These are phyloP conservation scores for Aspergillus funiculosus DNA, from an alignment of 495 filamentous ascomycete genomes.

Conservation along the genomic window DNA sequence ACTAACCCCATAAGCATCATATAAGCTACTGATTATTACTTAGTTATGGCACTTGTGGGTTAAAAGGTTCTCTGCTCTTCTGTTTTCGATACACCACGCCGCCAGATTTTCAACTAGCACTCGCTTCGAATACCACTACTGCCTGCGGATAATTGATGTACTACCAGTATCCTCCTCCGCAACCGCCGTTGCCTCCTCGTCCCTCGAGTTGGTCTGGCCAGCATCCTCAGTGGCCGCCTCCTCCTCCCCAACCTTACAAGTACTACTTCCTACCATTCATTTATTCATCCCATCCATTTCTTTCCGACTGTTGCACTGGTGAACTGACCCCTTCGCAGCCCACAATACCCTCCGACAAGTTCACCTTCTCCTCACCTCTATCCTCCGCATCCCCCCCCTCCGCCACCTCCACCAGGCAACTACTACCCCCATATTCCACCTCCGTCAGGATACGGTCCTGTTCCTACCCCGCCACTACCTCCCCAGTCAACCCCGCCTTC, in stretches of 20 bases:
- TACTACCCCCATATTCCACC: constrained; percentile 16
- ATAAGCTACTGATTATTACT: too few relatives aligned
- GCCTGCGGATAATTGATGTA: constrained; percentile 22
- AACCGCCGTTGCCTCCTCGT: constrained; percentile 19
- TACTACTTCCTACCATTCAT: constrained; percentile 3
- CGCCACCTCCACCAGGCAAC: constrained; percentile 4
- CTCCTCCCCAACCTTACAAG: constrained; percentile 20
- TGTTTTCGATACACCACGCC: too few relatives aligned
- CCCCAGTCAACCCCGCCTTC: constrained; percentile 13
- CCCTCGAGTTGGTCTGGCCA: constrained; percentile 25
- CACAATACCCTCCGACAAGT: constrained; percentile 18
- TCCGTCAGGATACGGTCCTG: constrained; percentile 14
- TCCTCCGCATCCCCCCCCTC: constrained; percentile 17
- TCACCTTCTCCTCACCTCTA: constrained; percentile 9
- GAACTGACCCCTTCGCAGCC: not conserved
- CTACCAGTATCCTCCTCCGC: constrained; percentile 25
- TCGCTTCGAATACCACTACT: not conserved
- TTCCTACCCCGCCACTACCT: constrained; percentile 17
- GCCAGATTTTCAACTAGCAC: too few relatives aligned
- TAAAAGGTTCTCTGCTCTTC: too few relatives aligned
- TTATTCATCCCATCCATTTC: not conserved
- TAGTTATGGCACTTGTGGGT: too few relatives aligned
- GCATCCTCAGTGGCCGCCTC: constrained; percentile 17
- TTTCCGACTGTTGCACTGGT: not conserved
- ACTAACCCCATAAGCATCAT: too few relatives aligned